Evolutionary conservation across 1,284 basidiomycete genomes (phyloP), one percentile per base, ranked within the genome.

Genomic region (Ustilago xerochloae): DNA sequence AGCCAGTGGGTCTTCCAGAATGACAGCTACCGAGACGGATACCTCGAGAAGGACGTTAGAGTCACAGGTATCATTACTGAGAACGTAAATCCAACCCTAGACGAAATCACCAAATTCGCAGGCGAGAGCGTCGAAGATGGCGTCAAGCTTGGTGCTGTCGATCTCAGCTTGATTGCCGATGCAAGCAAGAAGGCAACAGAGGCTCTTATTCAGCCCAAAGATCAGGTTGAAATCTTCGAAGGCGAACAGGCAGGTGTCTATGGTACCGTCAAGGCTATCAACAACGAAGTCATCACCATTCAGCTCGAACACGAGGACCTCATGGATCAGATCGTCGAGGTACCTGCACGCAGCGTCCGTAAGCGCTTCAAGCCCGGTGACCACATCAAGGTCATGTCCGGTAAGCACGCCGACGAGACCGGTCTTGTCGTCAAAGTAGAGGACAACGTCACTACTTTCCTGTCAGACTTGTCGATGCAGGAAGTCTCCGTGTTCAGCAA

Each of bases 401-500:
- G 96, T 24, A 91, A 95, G 86, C 97, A 98, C 82, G 89, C 90
- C 9, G 93, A 97, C 81, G 94, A 97, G 86, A 97, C 94, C 6
- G 96, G 96, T 87, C 88, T 99, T 79, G 95, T 99, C 22, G 92
- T 99, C 43, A 92, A 93, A 30, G 92, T 98, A 20, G 82, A 85
- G 48, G 82, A 84, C 65, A 94, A 94, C 73, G 89, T 96, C 9
- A 93, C 98, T 13, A 98, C 96, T 0, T 95, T 99, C 87, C 87
- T 98, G 73, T 97, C 93, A n/a, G 96, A 98, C 85, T 91, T 98
- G 89, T 92, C 92, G 5, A 91, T 95, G 88, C 91, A 93, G 82
- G 95, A 99, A 89, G 91, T 97, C 54, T 93, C 93, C 46, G 96
- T 96, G 2, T 99, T 99, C 86, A 93, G 94, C 0, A 97, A 96